A percentile compares a stretch with the other conserved stretches of the same genome.
Conservation (phyloP, 176 grass and related monocot species). For the Oryza longistaminata region DNA sequence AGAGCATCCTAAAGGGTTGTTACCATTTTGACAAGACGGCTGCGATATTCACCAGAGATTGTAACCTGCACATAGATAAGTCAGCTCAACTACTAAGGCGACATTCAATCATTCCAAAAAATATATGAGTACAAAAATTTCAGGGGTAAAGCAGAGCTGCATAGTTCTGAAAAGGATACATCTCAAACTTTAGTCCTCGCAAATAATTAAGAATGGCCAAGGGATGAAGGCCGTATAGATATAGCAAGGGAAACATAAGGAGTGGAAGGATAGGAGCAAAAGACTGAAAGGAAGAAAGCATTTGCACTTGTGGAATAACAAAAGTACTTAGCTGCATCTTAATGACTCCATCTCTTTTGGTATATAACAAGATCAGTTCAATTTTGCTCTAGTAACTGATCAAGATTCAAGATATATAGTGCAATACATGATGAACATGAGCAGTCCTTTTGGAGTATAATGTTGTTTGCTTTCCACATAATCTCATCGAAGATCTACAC, state of each 20-base stretch:
- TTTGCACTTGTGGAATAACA: conserved; percentile 13
- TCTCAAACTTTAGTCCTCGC: background rate
- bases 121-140: background rate
- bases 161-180: conserved; percentile 16
- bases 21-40: conserved; percentile 99
- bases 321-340: background rate
- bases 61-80: conserved; percentile 62
- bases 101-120: conserved; percentile 7
- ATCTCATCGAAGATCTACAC: background rate
- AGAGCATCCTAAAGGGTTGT: conserved; percentile 2
- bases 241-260: background rate
- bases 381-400: conserved; percentile 25
- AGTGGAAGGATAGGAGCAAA: background rate
- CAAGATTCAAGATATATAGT: conserved; percentile 11
- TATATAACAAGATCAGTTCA: background rate
- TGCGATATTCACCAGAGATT: conserved; percentile 77
- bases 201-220: conserved; percentile 4
- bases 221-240: conserved; percentile 4
- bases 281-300: background rate
- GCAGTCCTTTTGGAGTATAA: background rate
- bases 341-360: background rate
- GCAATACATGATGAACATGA: background rate
- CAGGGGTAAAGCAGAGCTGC: conserved; percentile 13
- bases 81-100: conserved; percentile 18
- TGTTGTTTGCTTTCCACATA: background rate